Evolutionary conservation across 2,329 filamentous ascomycete species (phyloP), one percentile per base, ranked within the genome.

Genomic region (Chalaropsis thielavioides): DNA sequence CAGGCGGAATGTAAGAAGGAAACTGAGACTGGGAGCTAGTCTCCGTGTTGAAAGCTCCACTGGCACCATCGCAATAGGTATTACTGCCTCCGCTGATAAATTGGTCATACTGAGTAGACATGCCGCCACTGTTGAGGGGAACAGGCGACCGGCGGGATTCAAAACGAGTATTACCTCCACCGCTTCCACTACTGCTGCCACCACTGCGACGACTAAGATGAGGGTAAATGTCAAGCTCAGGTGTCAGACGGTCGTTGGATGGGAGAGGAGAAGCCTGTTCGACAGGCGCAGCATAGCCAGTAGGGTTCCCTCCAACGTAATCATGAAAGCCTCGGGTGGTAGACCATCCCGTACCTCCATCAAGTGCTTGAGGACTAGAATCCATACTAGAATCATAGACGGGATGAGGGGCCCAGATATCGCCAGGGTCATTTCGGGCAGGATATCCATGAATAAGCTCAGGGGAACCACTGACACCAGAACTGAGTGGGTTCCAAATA

Each of bases 181-280:
- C 59, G 13, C n/a, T 40, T 41, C 44, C 61, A 54, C 10, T 24
- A 24, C 61, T n/a, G 24, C 44, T 49, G 17, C 22, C 41, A 22
- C 38, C 44, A 19, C 49, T 51, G 15, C 40, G 54, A n/a, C 51
- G 63, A 38, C 22, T 4, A 44, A 43, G 44, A 41, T 44, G 61
- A 63, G 44, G 44, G 19, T 49, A 63, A 17, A 51, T 40, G n/a
- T 54, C 61, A 17, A 51, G 31, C 11, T 63, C 61, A 7, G 61
- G 61, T 6, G 61, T 63, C 6, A 63, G 46, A 15, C 44, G 61
- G 11, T 54, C 61, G 15, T 41, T 54, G 44, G 43, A 38, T 19
- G 31, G 38, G 15, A 27, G 10, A 58, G 54, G 31, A 7, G 54
- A 8, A 5, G n/a, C 31, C 31, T 58, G 54, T 19, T 58, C 54